Evolutionary conservation across 208 protist genomes (phyloP), one percentile per base, ranked within the genome.

Genomic region (Trypanosoma lewisi): DNA sequence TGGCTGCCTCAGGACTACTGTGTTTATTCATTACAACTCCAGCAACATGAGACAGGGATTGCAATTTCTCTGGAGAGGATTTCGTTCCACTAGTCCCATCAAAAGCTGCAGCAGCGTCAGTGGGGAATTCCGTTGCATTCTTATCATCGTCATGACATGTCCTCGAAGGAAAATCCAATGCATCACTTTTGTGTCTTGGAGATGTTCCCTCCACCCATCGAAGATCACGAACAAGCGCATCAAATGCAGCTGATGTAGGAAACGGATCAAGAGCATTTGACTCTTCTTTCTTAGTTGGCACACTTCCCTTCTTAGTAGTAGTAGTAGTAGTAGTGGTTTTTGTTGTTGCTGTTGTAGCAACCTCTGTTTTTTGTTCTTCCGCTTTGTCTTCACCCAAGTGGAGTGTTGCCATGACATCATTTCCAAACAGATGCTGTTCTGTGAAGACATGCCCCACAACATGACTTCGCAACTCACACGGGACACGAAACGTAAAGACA

Each of bases 401-500:
- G 9, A 71, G 19, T 14, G 25, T 44, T 17, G 21, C 37, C 8
- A n/a, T 37, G 34, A 21, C 39, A 41, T 71, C 56, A 30, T 28
- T 59, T 9, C 55, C 57, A 39, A 64, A 30, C 30, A 71, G 59
- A 31, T 64, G 14, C 39, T 36, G 25, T 17, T 64, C 57, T 50
- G 57, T 71, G 39, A 71, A 62, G 30, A 68, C 4, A 30, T 44
- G 28, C 8, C 65, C 65, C 36, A 64, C 28, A 52, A 71, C 56
- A 17, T 27, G 14, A 45, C 56, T 57, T 2, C 21, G 9, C 37
- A 37, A 58, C 2, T n/a, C 30, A 37, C 9, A 25, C 19, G 42
- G 49, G 14, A 50, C 27, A 31, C 53, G 17, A 62, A 71, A 64
- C 4, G 54, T 64, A 33, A 71, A 71, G 0, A 59, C n/a, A 27